Evolutionary conservation across 2,329 filamentous ascomycete species (phyloP).

Genomic region (Phyllosticta capitalensis): DNA sequence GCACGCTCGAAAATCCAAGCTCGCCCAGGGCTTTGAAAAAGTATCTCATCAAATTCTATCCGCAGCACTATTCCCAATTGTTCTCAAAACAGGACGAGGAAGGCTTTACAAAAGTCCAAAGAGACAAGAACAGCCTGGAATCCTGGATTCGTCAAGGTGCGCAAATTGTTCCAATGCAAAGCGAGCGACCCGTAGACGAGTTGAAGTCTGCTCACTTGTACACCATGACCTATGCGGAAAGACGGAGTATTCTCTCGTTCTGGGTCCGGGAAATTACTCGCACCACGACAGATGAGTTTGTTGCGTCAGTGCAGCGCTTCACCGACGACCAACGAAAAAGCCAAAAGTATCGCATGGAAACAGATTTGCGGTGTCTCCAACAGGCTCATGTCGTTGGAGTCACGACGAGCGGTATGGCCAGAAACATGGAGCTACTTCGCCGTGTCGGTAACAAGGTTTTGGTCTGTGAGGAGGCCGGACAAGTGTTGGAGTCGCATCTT

Average conservation of each 20-base stretch:
- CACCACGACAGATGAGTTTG: no score
- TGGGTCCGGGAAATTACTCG: no score
- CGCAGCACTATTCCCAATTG: not conserved
- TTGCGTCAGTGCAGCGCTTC: not conserved
- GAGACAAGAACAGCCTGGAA: no score
- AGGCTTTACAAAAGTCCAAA: not conserved
- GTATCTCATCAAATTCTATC: not conserved
- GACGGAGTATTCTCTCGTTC: no score
- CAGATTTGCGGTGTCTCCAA: slow-evolving; percentile 16
- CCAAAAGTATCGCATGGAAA: not conserved
- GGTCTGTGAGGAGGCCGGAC: slow-evolving; percentile 59
- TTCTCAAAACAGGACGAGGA: not conserved
- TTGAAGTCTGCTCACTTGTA: no score
- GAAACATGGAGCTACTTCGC: slow-evolving; percentile 40
- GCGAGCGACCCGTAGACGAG: no score
- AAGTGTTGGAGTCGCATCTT: slow-evolving; percentile 56
- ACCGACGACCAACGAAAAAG: not conserved
- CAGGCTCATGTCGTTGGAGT: slow-evolving; percentile 47
- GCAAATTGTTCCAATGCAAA: not conserved
- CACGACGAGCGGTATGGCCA: slow-evolving; percentile 53
- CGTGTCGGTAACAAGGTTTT: slow-evolving; percentile 47
- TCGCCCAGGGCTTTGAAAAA: slow-evolving; percentile 1
- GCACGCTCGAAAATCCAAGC: not conserved
- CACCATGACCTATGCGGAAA: no score
- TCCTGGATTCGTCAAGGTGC: not conserved